Base-by-base conservation (phyloP, 768 basidiomycete species). In the Dentipellis fragilis region DNA sequence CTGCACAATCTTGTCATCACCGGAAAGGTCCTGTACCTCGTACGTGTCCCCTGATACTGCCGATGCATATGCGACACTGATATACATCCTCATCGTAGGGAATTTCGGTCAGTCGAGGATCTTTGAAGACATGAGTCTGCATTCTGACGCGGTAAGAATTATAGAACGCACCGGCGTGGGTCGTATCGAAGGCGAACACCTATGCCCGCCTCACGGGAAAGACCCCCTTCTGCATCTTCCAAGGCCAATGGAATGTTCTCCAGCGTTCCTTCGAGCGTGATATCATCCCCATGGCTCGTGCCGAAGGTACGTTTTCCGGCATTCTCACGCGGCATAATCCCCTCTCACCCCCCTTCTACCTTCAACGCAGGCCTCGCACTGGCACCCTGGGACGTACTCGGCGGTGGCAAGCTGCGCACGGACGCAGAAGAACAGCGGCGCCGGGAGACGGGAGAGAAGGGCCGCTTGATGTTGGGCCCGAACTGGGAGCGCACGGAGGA, bases 171-270 rank as follows among this genome's bases (percentile, higher is more conserved):
- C 71, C 72, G 0, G 71, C 72, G 1, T 73, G 71, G 69, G 34
- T 72, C 53, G 72, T 73, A 16, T 39, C 68, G 8, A 63, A 64
- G 46, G 67, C 68, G 8, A 75, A 77, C 65, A 63, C 67, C 22
- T 75, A 73, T 60, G 73, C 73, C 2, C 57, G 68, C 6, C 52
- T 62, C 39, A 67, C 70, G 42, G 72, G 68, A 9, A 66, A 73
- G 59, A 69, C 72, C 10, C 74, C 72, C 12, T 78, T 78, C 62
- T 67, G 66, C 34, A 65, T 77, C 48, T 77, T 75, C 63, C 73
- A 72, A 60, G 73, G 71, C 16, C 48, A 45, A 16, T 70, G 67
- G 68, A 66, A 55, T 56, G 60, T 67, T 37, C 42, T 69, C n/a
- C 40, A 61, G 19, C 66, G 75, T 40, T 72, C 73, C 58, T 64